Evolutionary conservation across 2,329 filamentous ascomycete species (phyloP), one percentile per base, ranked within the genome.

Genomic region (Colletotrichum liaoningense): DNA sequence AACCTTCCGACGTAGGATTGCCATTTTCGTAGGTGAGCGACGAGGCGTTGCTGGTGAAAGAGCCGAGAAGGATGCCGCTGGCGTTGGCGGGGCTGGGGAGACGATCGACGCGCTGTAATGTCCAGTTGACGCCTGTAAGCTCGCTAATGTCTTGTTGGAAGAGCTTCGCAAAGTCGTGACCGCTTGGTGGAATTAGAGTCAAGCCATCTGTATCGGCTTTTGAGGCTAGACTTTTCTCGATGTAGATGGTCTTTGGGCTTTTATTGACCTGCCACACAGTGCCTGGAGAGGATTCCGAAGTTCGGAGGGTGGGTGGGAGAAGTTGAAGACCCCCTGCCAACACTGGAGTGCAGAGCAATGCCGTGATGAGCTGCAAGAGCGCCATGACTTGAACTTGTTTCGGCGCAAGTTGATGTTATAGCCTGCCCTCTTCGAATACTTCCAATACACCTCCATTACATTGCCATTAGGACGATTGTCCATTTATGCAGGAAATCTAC

Each of bases 171-270:
- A 89, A 89, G 4, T 88, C 84, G n/a, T 79, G 75, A 1, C 85
- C 85, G 0, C 84, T 85, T 0, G 88, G 88, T 1, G 88, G 88
- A 56, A 89, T 88, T 9, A 88, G 80, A 0, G 86, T 89, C 33
- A 88, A 77, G 1, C 87, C 87, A 63, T 83, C 79, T 0, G 80
- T 79, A 67, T 89, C 88, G 8, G 78, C 80, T 38, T 74, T 76
- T 1, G 79, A 76, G 0, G 85, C 83, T 59, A 88, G 84, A 1
- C 70, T 74, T 0, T 75, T 73, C 4, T 84, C 77, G 11, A 89
- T 82, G 69, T 85, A 88, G 35, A 87, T 82, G 4, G 77, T 82
- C 56, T 73, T 75, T 0, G 68, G 35, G 46, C 58, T 54, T 0
- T 54, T 59, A 2, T 42, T 42, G 4, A 58, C n/a, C 1, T 54